Evolutionary conservation across 306 rosid species (phyloP).

Genomic region (Vigna hirtella): DNA sequence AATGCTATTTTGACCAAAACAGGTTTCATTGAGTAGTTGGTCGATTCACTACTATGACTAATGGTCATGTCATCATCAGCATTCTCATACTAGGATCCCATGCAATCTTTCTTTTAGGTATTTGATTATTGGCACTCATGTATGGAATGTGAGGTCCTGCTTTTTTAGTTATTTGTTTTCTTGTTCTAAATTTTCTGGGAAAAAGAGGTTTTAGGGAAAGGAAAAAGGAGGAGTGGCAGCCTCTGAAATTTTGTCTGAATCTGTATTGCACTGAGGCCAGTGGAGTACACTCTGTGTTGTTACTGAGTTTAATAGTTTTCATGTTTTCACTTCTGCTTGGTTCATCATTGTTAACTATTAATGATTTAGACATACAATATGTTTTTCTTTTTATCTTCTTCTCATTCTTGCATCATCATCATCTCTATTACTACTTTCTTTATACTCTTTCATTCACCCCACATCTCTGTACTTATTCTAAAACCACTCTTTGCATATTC

Average conservation of each 20-base stretch:
- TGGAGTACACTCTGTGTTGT: neutral
- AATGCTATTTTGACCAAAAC: conserved; percentile 77
- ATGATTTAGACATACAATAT: neutral
- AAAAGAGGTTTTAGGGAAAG: conserved; percentile 4
- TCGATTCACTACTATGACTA: neutral
- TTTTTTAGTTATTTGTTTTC: conserved; percentile 1
- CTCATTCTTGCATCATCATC: conserved; percentile 15
- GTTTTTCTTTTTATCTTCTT: neutral
- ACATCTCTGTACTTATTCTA: neutral
- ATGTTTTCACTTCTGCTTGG: conserved; percentile 5
- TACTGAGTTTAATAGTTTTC: conserved; percentile 15
- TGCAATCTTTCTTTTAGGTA: conserved; percentile 30
- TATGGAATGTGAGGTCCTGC: conserved; percentile 35
- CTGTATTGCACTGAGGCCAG: conserved; percentile 27
- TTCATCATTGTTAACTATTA: neutral
- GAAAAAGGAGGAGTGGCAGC: conserved; percentile 40
- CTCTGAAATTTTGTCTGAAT: conserved; percentile 59
- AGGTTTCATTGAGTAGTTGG: conserved; percentile 69
- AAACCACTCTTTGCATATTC: neutral
- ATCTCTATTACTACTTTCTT: neutral
- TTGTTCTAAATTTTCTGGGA: conserved; percentile 41
- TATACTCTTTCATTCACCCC: conserved; percentile 9
- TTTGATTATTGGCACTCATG: conserved; percentile 13
- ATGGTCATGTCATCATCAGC: conserved; percentile 33
- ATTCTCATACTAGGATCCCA: conserved; percentile 29